These are phyloP conservation scores for Cladosporium sp. DNA, from an alignment of 2,329 filamentous ascomycete species.

Conservation along the genomic window DNA sequence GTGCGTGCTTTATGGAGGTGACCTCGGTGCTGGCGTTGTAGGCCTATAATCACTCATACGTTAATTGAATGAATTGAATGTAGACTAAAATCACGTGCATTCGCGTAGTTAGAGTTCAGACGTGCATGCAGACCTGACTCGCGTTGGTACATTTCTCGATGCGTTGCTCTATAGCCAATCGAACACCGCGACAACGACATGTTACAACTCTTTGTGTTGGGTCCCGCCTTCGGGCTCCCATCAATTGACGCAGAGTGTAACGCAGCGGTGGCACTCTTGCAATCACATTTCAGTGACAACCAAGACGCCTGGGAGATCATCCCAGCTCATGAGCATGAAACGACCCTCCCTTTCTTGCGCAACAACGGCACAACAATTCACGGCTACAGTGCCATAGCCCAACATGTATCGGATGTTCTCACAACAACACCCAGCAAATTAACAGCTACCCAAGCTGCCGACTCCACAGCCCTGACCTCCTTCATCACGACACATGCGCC, in stretches of 20 bases:
- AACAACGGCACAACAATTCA: constrained; percentile 51
- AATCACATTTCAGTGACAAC: constrained; percentile 57
- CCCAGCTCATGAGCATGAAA: constrained; percentile 50
- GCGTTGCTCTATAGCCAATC: background rate
- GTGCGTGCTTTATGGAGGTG: background rate
- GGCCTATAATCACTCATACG: background rate
- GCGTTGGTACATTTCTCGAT: constrained; percentile 12
- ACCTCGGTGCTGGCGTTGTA: background rate
- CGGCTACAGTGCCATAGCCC: constrained; percentile 62
- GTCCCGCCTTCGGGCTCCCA: constrained; percentile 80
- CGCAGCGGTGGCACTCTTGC: constrained; percentile 76
- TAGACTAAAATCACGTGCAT: background rate
- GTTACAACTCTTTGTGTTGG: constrained; percentile 74
- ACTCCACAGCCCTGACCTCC: constrained; percentile 42
- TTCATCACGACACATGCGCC: constrained; percentile 75
- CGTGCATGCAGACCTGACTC: constrained; percentile 8
- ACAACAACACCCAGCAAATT: constrained; percentile 22
- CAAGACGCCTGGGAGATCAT: constrained; percentile 66
- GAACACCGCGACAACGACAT: constrained; percentile 3
- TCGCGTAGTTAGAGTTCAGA: background rate
- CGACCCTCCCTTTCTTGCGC: constrained; percentile 43
- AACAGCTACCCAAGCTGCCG: constrained; percentile 36
- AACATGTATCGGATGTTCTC: constrained; percentile 1
- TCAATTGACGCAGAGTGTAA: constrained; percentile 92
- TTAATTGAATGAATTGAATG: background rate